Conservation (phyloP, 306 rosid species). For the Quercus berberidifolia region DNA sequence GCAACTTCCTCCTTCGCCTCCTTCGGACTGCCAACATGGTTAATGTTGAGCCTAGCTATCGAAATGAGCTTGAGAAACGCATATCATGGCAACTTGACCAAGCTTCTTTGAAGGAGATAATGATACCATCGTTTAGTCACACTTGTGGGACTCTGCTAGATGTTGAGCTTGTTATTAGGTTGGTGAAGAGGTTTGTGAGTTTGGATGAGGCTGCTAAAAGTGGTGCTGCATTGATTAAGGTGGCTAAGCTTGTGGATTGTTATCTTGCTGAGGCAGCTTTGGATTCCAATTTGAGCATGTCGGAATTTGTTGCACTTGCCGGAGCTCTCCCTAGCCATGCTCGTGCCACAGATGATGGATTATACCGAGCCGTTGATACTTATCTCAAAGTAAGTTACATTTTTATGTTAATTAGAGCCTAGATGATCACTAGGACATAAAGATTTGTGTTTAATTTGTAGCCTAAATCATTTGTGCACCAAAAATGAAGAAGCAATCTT, state of each 20-base stretch:
- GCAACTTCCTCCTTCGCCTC: conserved; percentile 81
- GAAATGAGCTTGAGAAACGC: conserved; percentile 66
- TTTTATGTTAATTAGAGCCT: not conserved
- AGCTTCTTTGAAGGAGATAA: conserved; percentile 68
- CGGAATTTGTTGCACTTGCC: conserved; percentile 61
- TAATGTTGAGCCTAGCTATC: conserved; percentile 54
- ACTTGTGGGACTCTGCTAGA: conserved; percentile 79
- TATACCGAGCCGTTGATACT: conserved; percentile 91
- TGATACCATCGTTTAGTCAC: conserved; percentile 93
- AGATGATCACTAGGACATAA: no score
- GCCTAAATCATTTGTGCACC: no score
- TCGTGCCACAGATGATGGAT: conserved; percentile 77
- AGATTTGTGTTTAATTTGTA: no score
- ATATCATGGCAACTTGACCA: conserved; percentile 80
- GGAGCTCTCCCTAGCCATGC: conserved; percentile 71
- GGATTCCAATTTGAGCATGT: conserved; percentile 54
- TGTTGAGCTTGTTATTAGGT: conserved; percentile 57
- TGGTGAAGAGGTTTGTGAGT: conserved; percentile 67
- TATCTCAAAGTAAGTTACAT: conserved; percentile 65
- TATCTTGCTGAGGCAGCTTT: conserved; percentile 81
- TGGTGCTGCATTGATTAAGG: conserved; percentile 64
- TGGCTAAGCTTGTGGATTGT: conserved; percentile 71
- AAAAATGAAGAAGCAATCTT: no score
- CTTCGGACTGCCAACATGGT: conserved; percentile 85
- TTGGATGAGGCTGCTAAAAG: conserved; percentile 54